These are phyloP conservation scores for Penicillium sp. DNA, from an alignment of 2,329 filamentous ascomycete species.

Conservation along the genomic window DNA sequence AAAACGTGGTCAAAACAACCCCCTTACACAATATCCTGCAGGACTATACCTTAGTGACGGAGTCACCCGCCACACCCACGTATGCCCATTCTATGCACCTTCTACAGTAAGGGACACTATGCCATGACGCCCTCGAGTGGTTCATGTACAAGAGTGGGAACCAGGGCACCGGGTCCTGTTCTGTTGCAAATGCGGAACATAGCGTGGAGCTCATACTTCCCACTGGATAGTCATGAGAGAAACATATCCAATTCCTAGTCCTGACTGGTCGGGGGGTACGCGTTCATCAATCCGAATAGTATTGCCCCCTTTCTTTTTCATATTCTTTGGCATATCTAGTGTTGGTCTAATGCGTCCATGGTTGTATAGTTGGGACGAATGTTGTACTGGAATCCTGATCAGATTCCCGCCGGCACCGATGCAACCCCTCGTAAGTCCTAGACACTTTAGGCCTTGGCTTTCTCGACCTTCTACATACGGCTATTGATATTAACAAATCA, in stretches of 20 bases:
- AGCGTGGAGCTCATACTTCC: not conserved
- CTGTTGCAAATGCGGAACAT: not conserved
- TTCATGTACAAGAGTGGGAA: not conserved
- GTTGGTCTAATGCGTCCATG: not conserved
- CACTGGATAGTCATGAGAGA: not conserved
- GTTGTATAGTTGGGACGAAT: not conserved
- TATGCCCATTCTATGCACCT: not conserved
- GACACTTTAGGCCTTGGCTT: not conserved
- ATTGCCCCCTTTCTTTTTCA: not conserved
- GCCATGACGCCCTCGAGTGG: not conserved
- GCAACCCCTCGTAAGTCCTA: slow-evolving; percentile 2
- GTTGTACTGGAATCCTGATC: slow-evolving; percentile 1
- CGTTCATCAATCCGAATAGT: not conserved
- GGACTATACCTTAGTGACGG: not conserved
- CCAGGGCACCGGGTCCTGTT: not conserved
- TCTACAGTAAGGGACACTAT: not conserved
- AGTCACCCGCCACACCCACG: not conserved
- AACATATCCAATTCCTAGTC: slow-evolving; percentile 5
- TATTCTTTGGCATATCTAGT: not conserved
- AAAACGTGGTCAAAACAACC: slow-evolving; percentile 4
- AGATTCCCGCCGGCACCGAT: slow-evolving; percentile 4
- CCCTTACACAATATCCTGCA: not conserved
- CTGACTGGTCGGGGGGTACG: not conserved
- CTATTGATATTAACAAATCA: not conserved
- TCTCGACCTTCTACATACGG: not conserved